Base-by-base conservation (phyloP, 805 yeast genomes). In the Pichia kluyveri region DNA sequence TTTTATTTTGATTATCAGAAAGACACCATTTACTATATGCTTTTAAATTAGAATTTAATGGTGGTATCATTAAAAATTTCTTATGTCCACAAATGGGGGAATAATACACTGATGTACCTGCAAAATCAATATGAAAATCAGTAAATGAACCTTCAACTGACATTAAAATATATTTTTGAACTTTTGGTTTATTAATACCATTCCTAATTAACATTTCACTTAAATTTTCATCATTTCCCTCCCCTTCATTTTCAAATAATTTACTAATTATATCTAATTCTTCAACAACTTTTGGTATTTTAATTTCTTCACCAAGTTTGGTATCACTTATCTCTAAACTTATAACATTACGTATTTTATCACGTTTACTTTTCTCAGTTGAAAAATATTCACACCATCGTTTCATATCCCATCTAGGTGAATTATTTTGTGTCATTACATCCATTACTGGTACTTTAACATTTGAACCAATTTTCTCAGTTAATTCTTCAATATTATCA, bases 41-140 rank as follows among this genome's bases (percentile, higher is more conserved):
- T 15, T 68, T 60, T 44, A 88, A 69, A 56, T 88, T 89, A 14
- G 62, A 55, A 2, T 66, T 61, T 0, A 95, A 79, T 3, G 96
- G 96, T 0, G 95, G 96, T 56, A 73, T 79, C 73, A 89, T 76
- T 42, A 88, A 62, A 58, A 89, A 89, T 32, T 79, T 74, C 58
- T 89, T 89, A 4, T 67, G 56, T 1, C 97, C 97, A n/a, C 73
- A 67, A 15, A 89, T 65, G 4, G 89, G 80, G 2, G 91, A 86
- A 63, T 89, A 89, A 61, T 86, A 89, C 6, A 89, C 97, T 1
- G 93, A 84, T 0, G 96, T 86, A 0, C 96, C 97, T 2, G 95
- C 93, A 62, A 89, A 89, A 62, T 89, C 97, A 40, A 89, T 71
- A 63, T 89, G 97, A 65, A 88, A 89, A 61, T 89, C 97, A 0